A percentile compares a stretch with the other conserved stretches of the same genome.
phyloP scores from a whole-genome alignment of 2,329 filamentous ascomycete species.

The Uncinocarpus reesii region DNA sequence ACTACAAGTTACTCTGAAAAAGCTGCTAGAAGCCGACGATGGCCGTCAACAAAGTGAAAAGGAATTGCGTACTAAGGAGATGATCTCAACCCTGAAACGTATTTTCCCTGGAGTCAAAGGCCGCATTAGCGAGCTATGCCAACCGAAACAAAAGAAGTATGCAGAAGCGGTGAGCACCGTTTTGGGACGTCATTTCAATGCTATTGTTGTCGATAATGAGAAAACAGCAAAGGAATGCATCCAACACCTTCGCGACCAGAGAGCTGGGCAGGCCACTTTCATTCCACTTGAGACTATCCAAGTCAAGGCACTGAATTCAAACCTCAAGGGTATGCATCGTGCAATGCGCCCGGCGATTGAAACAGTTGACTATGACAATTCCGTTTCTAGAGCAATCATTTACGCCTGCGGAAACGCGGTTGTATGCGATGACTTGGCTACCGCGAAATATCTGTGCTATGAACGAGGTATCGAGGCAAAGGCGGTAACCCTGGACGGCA shows the following conservation, averaged over 20 bases:
- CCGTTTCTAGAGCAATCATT: conserved; percentile 81
- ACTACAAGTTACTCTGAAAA: conserved; percentile 66
- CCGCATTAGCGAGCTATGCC: conserved; percentile 81
- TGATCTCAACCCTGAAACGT: conserved; percentile 74
- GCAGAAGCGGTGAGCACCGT: conserved; percentile 88
- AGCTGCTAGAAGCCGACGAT: conserved; percentile 75
- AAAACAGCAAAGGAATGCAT: conserved; percentile 92
- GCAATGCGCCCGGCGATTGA: conserved; percentile 84
- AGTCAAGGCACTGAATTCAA: conserved; percentile 79
- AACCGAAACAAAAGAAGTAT: conserved; percentile 94
- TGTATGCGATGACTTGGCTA: conserved; percentile 76
- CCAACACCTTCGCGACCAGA: conserved; percentile 82
- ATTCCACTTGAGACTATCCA: conserved; percentile 97
- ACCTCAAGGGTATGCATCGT: conserved; percentile 76
- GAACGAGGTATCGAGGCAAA: conserved; percentile 77
- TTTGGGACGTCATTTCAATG: conserved; percentile 84
- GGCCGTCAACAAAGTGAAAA: conserved; percentile 75
- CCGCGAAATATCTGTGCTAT: conserved; percentile 85
- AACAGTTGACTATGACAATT: conserved; percentile 84
- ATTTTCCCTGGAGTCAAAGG: conserved; percentile 88
- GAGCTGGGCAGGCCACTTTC: conserved; percentile 79
- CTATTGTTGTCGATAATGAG: conserved; percentile 88
- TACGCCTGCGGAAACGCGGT: conserved; percentile 93
- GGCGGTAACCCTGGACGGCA: conserved; percentile 89
- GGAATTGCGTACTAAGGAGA: conserved; percentile 69